Evolutionary conservation across 1,284 basidiomycete species (phyloP), one percentile per base, ranked within the genome.

Genomic region (Boletus sp.): DNA sequence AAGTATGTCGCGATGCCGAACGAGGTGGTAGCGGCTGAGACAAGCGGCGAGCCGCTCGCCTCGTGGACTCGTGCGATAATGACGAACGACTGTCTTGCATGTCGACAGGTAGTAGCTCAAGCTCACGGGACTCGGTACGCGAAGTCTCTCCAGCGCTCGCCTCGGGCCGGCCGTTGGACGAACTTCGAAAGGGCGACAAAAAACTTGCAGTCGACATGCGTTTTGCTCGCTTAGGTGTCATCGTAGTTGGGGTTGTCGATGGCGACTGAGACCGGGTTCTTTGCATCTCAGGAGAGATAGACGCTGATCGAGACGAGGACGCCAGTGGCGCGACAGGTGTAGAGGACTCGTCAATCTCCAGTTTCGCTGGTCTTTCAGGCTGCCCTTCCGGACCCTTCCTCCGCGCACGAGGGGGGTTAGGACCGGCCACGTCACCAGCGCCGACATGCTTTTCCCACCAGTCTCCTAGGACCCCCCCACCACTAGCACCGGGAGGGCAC

Each of bases 371-470:
- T 2, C 37, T n/a, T 38, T 64, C 67, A 3, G 38, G n/a, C 21
- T 58, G 59, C n/a, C 61, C 69, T 54, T 81, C 82, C 19, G 33
- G 14, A 1, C 9, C 56, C 59, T 77, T 81, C 62, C 74, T 79
- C 46, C 66, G 69, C 25, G 59, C 44, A 37, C 63, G 70, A 54
- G 56, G 60, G 55, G 63, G 62, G 38, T 65, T 62, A 40, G 63
- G 62, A 66, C 59, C 48, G 66, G 71, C 67, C 53, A 81, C 77
- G 75, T 91, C 87, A 33, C 87, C 86, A 19, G 83, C 89, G 1
- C 90, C 90, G 6, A 91, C 83, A 52, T 80, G 83, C 63, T 79
- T 82, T 76, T 92, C 90, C 90, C 90, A 92, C 88, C 88, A 90
- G 60, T 83, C 83, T 62, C 83, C 85, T 46, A 90, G 71, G 49